These are phyloP conservation scores for Fraxinus paxiana DNA, from an alignment of 305 asterid species.

Conservation along the genomic window DNA sequence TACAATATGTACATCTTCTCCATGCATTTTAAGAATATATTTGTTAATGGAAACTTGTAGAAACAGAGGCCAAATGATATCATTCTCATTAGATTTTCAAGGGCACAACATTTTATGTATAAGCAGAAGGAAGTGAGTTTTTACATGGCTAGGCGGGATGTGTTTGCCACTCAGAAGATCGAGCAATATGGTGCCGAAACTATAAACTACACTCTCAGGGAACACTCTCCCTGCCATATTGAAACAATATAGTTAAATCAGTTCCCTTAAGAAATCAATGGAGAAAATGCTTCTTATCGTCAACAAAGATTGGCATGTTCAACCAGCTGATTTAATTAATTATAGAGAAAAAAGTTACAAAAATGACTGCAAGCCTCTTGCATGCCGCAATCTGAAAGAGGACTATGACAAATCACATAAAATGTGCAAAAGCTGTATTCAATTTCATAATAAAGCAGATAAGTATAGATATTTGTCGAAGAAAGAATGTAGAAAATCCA, in stretches of 20 bases:
- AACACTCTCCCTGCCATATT: constrained; percentile 40
- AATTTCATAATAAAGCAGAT: background rate
- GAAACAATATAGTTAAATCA: constrained; percentile 2
- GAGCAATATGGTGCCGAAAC: constrained; percentile 49
- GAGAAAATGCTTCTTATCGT: background rate
- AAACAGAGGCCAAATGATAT: background rate
- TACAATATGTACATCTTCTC: background rate
- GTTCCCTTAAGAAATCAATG: background rate
- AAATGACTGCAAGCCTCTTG: background rate
- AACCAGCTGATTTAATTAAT: background rate
- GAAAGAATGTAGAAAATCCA: background rate
- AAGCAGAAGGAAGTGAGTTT: background rate
- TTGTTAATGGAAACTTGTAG: background rate
- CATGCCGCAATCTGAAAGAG: background rate
- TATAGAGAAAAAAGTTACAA: background rate
- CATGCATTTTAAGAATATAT: background rate
- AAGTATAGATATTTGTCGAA: background rate
- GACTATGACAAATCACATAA: background rate
- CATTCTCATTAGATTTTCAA: background rate
- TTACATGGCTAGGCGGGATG: constrained; percentile 52
- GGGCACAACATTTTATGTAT: background rate
- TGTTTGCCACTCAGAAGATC: constrained; percentile 57
- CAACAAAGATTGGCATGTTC: background rate
- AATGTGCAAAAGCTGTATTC: background rate
- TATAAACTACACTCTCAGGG: constrained; percentile 44